Evolutionary conservation across 2,329 filamentous ascomycete species (phyloP).

Genomic region (Penicillium sp.): DNA sequence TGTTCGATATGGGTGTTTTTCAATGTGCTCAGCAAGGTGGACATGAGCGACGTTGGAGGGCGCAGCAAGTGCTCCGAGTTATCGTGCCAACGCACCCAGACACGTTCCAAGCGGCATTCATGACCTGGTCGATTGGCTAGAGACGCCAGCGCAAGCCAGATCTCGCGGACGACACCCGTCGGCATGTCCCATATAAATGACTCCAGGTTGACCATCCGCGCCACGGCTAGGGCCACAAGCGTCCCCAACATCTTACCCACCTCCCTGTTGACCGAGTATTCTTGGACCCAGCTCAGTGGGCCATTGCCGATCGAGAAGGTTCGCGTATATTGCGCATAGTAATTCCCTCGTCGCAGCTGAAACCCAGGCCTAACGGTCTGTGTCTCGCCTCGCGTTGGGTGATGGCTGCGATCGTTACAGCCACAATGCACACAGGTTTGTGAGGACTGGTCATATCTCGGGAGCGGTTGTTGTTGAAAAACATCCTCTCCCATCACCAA

Average conservation of each 20-base stretch:
- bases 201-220: conserved; percentile 79
- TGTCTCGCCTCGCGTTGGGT: neutral
- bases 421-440: conserved; percentile 35
- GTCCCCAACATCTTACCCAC: conserved; percentile 88
- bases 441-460: conserved; percentile 15
- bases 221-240: conserved; percentile 75
- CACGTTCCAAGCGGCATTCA: conserved; percentile 67
- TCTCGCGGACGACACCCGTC: conserved; percentile 76
- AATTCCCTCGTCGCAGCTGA: conserved; percentile 61
- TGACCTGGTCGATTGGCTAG: conserved; percentile 64
- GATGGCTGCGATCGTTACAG: conserved; percentile 27
- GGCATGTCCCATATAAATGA: conserved; percentile 89
- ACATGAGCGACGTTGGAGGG: conserved; percentile 12
- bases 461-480: conserved; percentile 55
- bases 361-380: conserved; percentile 6
- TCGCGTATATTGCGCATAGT: conserved; percentile 75
- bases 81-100: conserved; percentile 84
- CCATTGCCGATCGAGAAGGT: conserved; percentile 88
- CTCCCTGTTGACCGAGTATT: conserved; percentile 81
- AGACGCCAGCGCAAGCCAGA: conserved; percentile 76
- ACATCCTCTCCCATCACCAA: conserved; percentile 72
- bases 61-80: conserved; percentile 56
- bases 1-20: conserved; percentile 68
- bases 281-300: conserved; percentile 73
- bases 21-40: conserved; percentile 37